These are phyloP conservation scores for Plasmodium fragile DNA, from an alignment of 169 alveolate species.

Conservation along the genomic window DNA sequence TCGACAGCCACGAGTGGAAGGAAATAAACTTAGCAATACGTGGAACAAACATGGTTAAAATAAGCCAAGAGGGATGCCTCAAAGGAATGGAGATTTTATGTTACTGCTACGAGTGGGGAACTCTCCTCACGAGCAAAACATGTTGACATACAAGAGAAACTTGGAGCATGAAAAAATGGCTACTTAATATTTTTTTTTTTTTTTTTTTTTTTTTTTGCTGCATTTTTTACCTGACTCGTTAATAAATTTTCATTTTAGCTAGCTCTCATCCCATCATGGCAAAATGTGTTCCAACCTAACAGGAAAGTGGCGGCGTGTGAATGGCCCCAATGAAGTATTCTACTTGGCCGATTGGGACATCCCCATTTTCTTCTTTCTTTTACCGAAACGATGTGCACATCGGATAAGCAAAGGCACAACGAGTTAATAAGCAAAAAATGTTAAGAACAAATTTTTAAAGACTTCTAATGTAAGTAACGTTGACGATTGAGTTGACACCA, in stretches of 20 bases:
- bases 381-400: background rate
- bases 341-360: background rate
- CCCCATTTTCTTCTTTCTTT: background rate
- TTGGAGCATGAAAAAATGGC: background rate
- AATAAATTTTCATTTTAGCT: slow-evolving; percentile 3
- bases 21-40: background rate
- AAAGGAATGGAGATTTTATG: background rate
- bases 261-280: background rate
- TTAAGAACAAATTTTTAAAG: background rate
- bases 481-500: background rate
- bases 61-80: background rate
- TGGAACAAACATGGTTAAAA: background rate
- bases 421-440: background rate
- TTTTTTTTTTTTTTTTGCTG: background rate
- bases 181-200: background rate
- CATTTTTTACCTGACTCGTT: background rate
- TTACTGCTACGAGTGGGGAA: background rate
- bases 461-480: background rate
- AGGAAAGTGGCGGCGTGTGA: background rate
- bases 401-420: background rate
- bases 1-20: background rate
- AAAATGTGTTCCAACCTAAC: background rate
- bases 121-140: background rate
- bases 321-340: background rate
- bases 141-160: background rate